These are phyloP conservation scores for Lasiodiplodia citricola DNA, from an alignment of 2,329 filamentous ascomycete genomes.

Conservation along the genomic window DNA sequence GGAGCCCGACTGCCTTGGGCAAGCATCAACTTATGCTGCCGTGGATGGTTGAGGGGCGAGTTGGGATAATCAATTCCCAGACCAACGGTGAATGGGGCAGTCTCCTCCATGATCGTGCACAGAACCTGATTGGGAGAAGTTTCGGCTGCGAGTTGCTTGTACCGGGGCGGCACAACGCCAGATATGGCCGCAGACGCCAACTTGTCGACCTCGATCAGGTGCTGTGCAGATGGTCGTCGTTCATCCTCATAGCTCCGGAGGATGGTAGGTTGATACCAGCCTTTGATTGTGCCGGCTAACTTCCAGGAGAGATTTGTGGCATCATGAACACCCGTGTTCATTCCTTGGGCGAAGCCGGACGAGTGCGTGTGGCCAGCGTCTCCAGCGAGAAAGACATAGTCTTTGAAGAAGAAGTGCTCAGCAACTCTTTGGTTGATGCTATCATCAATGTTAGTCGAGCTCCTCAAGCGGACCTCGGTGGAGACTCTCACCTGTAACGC, in stretches of 20 bases:
- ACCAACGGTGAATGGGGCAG: constrained; percentile 2
- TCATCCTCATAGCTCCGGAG: constrained; percentile 40
- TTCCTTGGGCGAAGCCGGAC: constrained; percentile 32
- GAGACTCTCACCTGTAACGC: not conserved
- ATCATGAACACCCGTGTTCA: constrained; percentile 34
- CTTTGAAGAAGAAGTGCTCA: not conserved
- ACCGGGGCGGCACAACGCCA: not conserved
- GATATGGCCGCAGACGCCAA: not conserved
- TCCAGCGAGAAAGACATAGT: constrained; percentile 27
- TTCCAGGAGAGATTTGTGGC: constrained; percentile 35
- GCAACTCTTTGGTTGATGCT: constrained; percentile 14
- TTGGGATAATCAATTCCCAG: not conserved
- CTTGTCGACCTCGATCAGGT: constrained; percentile 10
- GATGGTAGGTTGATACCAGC: constrained; percentile 31
- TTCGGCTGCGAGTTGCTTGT: not conserved
- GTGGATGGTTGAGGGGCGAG: not conserved
- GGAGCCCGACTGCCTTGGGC: not conserved
- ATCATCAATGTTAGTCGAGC: constrained; percentile 29
- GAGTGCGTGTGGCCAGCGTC: constrained; percentile 34
- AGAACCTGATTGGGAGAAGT: not conserved
- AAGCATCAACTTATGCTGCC: not conserved
- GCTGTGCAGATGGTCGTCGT: constrained; percentile 27
- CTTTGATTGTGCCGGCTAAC: constrained; percentile 32
- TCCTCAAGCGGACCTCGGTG: not conserved
- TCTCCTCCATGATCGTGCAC: not conserved